Conservation (phyloP, 1,284 basidiomycete genomes). For the Cryptococcus amylolentus region DNA sequence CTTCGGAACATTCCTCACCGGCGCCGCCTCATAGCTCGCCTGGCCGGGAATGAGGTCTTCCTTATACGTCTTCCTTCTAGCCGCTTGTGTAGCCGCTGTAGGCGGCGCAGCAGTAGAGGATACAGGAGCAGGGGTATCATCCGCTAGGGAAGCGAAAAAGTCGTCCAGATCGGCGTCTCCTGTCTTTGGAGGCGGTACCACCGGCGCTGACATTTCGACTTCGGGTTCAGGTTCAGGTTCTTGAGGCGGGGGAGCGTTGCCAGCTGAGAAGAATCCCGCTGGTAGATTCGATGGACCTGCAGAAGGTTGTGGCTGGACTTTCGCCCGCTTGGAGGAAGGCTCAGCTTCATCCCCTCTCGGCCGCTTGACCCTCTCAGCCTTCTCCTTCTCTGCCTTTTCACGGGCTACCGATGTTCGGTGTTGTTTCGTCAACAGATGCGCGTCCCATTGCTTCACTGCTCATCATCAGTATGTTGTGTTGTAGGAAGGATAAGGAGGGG, state of each 20-base stretch:
- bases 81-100: slow-evolving; percentile 3
- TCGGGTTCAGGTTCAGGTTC: background rate
- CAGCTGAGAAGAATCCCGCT: slow-evolving; percentile 40
- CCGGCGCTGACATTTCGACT: background rate
- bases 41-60: slow-evolving; percentile 28
- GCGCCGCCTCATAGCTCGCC: slow-evolving; percentile 47
- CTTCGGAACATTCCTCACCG: slow-evolving; percentile 23
- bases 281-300: slow-evolving; percentile 19
- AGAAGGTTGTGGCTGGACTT: background rate
- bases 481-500: background rate
- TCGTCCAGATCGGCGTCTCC: slow-evolving; percentile 48
- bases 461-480: background rate
- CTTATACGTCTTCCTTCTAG: slow-evolving; percentile 25
- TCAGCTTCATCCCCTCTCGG: slow-evolving; percentile 3
- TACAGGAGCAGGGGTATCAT: slow-evolving; percentile 11
- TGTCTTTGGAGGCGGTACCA: slow-evolving; percentile 15
- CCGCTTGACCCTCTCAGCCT: slow-evolving; percentile 20
- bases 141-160: slow-evolving; percentile 46
- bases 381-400: slow-evolving; percentile 36
- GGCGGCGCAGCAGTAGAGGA: slow-evolving; percentile 1
- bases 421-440: slow-evolving; percentile 48
- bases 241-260: slow-evolving; percentile 7
- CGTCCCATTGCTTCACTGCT: slow-evolving; percentile 49
- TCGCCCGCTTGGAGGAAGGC: slow-evolving; percentile 21
- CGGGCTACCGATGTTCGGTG: slow-evolving; percentile 44